These are phyloP conservation scores for Jatropha curcas DNA, from an alignment of 345 rosid genomes.

Conservation along the genomic window DNA sequence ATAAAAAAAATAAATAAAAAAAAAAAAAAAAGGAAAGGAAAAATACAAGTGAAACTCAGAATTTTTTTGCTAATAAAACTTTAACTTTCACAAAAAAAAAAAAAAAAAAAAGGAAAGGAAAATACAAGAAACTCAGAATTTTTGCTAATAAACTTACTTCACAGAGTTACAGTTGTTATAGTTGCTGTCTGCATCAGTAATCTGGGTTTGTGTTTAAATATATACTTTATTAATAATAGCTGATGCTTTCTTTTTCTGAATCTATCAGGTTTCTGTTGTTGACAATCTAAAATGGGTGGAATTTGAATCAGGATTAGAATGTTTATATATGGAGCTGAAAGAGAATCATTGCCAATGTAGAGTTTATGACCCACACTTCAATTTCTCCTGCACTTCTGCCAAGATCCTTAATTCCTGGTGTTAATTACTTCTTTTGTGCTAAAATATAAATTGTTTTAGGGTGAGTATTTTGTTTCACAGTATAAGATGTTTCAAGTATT, in stretches of 20 bases:
- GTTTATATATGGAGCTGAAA: neutral
- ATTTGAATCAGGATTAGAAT: too few species aligned
- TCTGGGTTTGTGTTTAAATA: neutral
- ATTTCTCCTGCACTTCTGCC: too few species aligned
- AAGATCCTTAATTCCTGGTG: too few species aligned
- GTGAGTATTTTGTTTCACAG: too few species aligned
- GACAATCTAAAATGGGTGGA: neutral
- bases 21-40: too few species aligned
- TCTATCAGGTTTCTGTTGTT: neutral
- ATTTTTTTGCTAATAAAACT: too few species aligned
- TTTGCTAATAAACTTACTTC: neutral
- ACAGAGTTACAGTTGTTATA: neutral
- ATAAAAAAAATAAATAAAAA: too few species aligned
- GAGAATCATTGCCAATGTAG: neutral
- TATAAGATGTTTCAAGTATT: too few species aligned
- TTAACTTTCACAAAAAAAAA: too few species aligned
- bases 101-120: neutral
- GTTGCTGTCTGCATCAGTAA: neutral
- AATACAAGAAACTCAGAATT: neutral
- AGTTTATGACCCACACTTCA: neutral
- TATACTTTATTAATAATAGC: too few species aligned
- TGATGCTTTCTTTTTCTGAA: neutral
- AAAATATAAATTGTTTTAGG: too few species aligned
- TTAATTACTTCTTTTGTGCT: too few species aligned
- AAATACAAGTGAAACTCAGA: slow-evolving; percentile 79